phyloP scores from a whole-genome alignment of 2,329 filamentous ascomycete genomes.

The Arthrocladium fulminans region DNA sequence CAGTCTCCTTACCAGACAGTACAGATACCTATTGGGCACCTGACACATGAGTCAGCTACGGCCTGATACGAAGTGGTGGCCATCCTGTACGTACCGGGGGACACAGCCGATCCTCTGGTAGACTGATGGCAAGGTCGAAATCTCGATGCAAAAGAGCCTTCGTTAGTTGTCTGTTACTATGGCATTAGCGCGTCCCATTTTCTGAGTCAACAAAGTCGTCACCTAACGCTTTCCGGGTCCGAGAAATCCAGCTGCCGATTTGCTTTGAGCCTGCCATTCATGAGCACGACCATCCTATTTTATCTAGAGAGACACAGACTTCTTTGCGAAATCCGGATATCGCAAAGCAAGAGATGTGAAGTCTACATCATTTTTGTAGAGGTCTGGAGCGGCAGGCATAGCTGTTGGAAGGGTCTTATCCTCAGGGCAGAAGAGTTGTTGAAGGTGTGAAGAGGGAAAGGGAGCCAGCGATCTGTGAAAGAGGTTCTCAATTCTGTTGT shows the following conservation, averaged over 20 bases:
- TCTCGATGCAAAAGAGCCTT: conserved; percentile 67
- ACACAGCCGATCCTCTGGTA: conserved; percentile 73
- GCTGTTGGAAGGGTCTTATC: no score
- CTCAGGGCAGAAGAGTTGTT: background rate
- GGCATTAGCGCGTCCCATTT: background rate
- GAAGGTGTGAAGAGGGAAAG: background rate
- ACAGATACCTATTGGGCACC: conserved; percentile 38
- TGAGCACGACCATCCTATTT: background rate
- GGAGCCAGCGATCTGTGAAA: background rate
- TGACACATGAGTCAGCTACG: conserved; percentile 16
- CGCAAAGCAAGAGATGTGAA: conserved; percentile 53
- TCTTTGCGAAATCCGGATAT: conserved; percentile 51
- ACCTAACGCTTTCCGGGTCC: conserved; percentile 66
- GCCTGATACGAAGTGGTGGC: background rate
- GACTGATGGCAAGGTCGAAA: conserved; percentile 60
- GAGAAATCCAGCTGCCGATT: conserved; percentile 68
- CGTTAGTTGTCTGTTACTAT: conserved; percentile 51
- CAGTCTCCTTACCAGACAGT: conserved; percentile 5
- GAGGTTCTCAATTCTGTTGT: background rate
- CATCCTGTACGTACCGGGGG: conserved; percentile 55
- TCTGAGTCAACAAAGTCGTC: conserved; percentile 24
- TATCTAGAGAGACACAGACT: conserved; percentile 34
- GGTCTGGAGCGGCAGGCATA: conserved; percentile 19
- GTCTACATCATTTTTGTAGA: conserved; percentile 37
- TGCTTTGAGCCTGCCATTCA: conserved; percentile 37